Evolutionary conservation across 2,329 filamentous ascomycete genomes (phyloP), one percentile per base, ranked within the genome.

Genomic region (Periconia macrospinosa): DNA sequence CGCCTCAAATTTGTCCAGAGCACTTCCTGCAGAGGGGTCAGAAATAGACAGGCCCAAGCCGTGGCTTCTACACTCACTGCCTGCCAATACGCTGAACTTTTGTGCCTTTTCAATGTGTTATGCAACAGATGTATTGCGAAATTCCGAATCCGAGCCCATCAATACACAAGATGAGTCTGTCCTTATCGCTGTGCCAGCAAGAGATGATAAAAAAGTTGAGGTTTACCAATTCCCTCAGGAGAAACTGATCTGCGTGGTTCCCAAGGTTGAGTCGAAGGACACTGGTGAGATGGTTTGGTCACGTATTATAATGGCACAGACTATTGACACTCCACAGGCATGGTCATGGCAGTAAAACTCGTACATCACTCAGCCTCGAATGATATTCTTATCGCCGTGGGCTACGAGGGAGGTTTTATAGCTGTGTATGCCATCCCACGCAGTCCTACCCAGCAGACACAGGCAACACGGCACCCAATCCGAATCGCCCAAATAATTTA

Each of bases 11-110:
- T 78, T 96, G 59, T 89, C 87, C 63, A 87, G 81, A 33, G 78
- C 77, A 9, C 77, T 95, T 13, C 93, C 93, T 0, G 82, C 93
- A 30, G 90, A 95, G 56, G 45, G 77, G 70, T 1, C 72, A 71
- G 27, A 75, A 72, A 44, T 72, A 72, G 47, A 82, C 77, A 58
- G 69, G 30, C 83, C 81, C 17, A 82, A 87, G 64, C 94, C 94
- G 30, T 96, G 91, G 91, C 78, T 97, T n/a, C 74, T 96, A 19
- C 85, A 96, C 73, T 83, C 90, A 3, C 77, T 99, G 6, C 81
- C 89, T 6, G 91, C 97, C 42, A 97, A 97, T 68, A 91, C 93
- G 1, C 84, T 97, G 77, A 99, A 97, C 69, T 99, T 97, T 71
- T 99, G 94, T 70, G 83, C 89, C 1, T 96, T 96, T 71, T 82